Conservation (phyloP, 805 yeast species). For the Blastobotrys chiropterorum region DNA sequence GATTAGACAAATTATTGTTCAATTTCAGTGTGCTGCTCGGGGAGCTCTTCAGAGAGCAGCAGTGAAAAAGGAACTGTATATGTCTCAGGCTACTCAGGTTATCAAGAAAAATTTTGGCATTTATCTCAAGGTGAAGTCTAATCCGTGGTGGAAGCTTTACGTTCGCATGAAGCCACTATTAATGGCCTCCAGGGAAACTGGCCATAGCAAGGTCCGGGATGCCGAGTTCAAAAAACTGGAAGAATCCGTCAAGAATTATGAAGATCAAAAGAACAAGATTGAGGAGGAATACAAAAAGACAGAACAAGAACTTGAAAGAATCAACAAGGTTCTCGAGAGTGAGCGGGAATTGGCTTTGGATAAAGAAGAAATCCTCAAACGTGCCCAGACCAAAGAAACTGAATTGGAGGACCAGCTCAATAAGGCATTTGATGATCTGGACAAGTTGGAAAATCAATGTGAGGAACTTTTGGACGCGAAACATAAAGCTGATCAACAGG, state of each 20-base stretch:
- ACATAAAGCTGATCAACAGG: constrained; percentile 30
- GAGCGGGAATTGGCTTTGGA: constrained; percentile 41
- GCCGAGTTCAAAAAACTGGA: constrained; percentile 31
- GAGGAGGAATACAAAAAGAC: constrained; percentile 22
- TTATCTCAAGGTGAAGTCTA: constrained; percentile 42
- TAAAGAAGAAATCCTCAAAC: constrained; percentile 42
- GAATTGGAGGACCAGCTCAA: constrained; percentile 29
- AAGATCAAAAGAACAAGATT: constrained; percentile 25
- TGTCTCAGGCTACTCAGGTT: constrained; percentile 63
- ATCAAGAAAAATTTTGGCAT: constrained; percentile 55
- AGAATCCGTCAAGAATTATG: constrained; percentile 20
- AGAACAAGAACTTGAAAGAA: constrained; percentile 25
- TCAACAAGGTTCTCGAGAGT: constrained; percentile 32
- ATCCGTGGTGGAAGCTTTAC: constrained; percentile 77
- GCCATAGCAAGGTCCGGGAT: constrained; percentile 43
- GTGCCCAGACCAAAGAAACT: constrained; percentile 38
- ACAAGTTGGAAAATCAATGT: constrained; percentile 26
- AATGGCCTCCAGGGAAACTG: constrained; percentile 53
- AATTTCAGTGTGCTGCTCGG: constrained; percentile 57
- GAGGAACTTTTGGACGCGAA: constrained; percentile 30
- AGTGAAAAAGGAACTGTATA: constrained; percentile 44
- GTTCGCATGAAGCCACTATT: constrained; percentile 69
- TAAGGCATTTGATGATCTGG: constrained; percentile 28
- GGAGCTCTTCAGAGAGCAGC: constrained; percentile 55
- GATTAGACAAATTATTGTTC: constrained; percentile 48